Conservation (phyloP, 495 filamentous ascomycete species). For the Penicillium desertorum region DNA sequence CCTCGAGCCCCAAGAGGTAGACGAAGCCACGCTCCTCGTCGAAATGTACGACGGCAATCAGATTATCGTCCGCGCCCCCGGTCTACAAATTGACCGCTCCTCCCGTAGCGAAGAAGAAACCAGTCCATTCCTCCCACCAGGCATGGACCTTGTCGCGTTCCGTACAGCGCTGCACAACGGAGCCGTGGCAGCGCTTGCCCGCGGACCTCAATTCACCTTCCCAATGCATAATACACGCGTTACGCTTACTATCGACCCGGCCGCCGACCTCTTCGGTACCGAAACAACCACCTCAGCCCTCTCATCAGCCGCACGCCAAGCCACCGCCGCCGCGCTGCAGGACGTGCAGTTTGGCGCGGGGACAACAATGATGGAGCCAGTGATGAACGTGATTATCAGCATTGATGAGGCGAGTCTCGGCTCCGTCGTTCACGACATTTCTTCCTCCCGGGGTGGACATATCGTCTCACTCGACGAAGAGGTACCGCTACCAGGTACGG, state of each 20-base stretch:
- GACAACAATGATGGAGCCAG: slow-evolving; percentile 80
- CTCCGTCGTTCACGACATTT: slow-evolving; percentile 86
- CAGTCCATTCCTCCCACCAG: slow-evolving; percentile 52
- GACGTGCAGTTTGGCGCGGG: slow-evolving; percentile 39
- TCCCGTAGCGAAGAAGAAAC: slow-evolving; percentile 38
- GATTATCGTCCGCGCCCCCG: slow-evolving; percentile 53
- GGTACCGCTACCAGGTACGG: slow-evolving; percentile 34
- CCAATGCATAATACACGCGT: slow-evolving; percentile 72
- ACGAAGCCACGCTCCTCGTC: slow-evolving; percentile 33
- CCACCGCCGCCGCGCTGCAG: slow-evolving; percentile 64
- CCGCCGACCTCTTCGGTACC: slow-evolving; percentile 61
- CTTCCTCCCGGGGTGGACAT: slow-evolving; percentile 75
- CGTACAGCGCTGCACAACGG: slow-evolving; percentile 73
- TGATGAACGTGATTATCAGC: slow-evolving; percentile 82
- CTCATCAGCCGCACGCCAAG: slow-evolving; percentile 71
- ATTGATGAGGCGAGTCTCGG: slow-evolving; percentile 81
- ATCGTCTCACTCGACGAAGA: slow-evolving; percentile 78
- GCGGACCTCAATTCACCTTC: slow-evolving; percentile 74
- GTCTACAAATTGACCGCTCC: slow-evolving; percentile 42
- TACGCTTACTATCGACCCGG: slow-evolving; percentile 63
- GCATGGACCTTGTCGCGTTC: slow-evolving; percentile 56
- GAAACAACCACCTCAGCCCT: slow-evolving; percentile 73
- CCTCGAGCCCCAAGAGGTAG: slow-evolving; percentile 16
- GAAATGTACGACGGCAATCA: slow-evolving; percentile 54
- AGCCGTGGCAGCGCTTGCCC: slow-evolving; percentile 76